Evolutionary conservation across 371 early-diverging fungal species (phyloP).

Genomic region (Mucor ambiguus): DNA sequence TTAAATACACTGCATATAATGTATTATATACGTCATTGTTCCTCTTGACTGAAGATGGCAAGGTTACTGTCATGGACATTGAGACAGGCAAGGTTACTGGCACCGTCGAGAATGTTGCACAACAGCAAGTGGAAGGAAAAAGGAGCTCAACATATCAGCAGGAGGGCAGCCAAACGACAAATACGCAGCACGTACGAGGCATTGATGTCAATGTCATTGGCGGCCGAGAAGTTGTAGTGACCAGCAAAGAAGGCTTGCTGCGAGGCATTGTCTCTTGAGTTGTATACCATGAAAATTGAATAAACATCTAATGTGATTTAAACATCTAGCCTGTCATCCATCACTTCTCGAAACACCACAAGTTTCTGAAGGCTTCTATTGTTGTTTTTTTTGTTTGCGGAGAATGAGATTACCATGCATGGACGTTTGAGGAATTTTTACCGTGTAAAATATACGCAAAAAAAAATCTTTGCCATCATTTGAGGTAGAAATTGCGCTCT

Average conservation of each 20-base stretch:
- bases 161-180: not conserved
- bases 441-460: not conserved
- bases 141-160: not conserved
- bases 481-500: no score
- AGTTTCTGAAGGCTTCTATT: not conserved
- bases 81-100: slow-evolving; percentile 48
- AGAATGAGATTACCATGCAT: not conserved
- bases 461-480: no score
- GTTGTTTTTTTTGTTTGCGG: not conserved
- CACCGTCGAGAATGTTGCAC: slow-evolving; percentile 39
- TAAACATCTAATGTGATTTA: not conserved
- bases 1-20: slow-evolving; percentile 53
- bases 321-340: not conserved
- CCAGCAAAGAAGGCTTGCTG: slow-evolving; percentile 46
- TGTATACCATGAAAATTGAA: not conserved
- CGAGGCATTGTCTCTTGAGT: slow-evolving; percentile 27
- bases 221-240: slow-evolving; percentile 46
- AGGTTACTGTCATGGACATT: slow-evolving; percentile 48
- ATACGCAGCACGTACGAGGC: slow-evolving; percentile 28
- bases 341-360: not conserved
- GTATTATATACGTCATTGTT: slow-evolving; percentile 45
- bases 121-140: not conserved
- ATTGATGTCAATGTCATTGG: slow-evolving; percentile 53
- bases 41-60: slow-evolving; percentile 50
- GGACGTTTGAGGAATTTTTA: not conserved